Conservation (phyloP, 192 early-diverging fungal species). For the Glomus cerebriforme region DNA sequence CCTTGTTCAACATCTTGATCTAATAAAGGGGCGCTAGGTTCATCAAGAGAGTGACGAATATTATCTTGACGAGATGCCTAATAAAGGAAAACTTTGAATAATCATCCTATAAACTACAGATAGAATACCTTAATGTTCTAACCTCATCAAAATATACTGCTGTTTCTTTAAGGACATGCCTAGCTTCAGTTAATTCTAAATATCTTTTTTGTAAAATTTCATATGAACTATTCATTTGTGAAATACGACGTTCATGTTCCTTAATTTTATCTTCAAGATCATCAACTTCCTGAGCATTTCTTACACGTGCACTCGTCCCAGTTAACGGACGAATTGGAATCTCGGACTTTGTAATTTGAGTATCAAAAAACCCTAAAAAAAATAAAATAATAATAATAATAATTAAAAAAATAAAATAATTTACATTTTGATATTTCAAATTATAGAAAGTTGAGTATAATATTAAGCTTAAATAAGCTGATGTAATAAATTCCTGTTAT, state of each 20-base stretch:
- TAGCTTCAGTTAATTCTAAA: constrained; percentile 86
- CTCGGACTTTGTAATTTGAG: constrained; percentile 77
- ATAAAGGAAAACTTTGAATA: not conserved
- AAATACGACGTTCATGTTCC: constrained; percentile 80
- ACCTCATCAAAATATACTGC: constrained; percentile 80
- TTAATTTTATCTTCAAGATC: constrained; percentile 81
- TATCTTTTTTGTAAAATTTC: constrained; percentile 86
- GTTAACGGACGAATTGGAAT: constrained; percentile 58
- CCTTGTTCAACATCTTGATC: constrained; percentile 58
- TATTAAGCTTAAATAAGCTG: no score
- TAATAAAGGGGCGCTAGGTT: constrained; percentile 59
- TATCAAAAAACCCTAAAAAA: constrained; percentile 73
- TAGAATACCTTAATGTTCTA: constrained; percentile 13
- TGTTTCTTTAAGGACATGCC: constrained; percentile 88
- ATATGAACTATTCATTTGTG: constrained; percentile 85
- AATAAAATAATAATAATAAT: not conserved
- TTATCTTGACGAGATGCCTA: constrained; percentile 50
- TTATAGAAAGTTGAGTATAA: no score
- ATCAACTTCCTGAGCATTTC: constrained; percentile 89
- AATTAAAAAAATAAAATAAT: not conserved
- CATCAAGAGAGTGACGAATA: constrained; percentile 52
- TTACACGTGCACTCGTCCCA: constrained; percentile 58
- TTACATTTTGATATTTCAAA: no score
- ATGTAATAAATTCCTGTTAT: no score
- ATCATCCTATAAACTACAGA: no score